Evolutionary conservation across 257 asterid genomes (phyloP), one percentile per base, ranked within the genome.

Genomic region (Gentiana straminea): DNA sequence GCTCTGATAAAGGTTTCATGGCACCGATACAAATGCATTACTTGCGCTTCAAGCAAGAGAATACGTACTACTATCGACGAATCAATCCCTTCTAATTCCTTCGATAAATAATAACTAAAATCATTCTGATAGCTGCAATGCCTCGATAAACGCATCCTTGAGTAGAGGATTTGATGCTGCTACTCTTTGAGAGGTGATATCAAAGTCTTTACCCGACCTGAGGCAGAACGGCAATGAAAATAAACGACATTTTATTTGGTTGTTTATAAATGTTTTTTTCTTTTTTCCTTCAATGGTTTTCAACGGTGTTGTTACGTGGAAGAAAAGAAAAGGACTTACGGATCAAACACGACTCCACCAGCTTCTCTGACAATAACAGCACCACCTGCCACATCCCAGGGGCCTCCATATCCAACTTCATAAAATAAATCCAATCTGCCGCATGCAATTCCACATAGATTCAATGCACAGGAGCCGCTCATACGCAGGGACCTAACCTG

Each of bases 311-410:
- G 24, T 24, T 24, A 9, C 5, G 34, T 7, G 48, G 33, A 5
- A 52, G 13, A 10, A 12, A 49, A 35, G 36, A 33, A 49, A 24
- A 35, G 12, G 15, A 75, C 94, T 89, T 68, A 83, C 89, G 97
- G 94, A 80, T 89, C 92, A 78, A 73, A 89, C 43, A 89, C 60
- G 54, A 58, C 75, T 33, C 97, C 95, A 51, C 95, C 95, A 49
- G 94, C 95, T 77, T 83, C 95, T 52, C 73, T 81, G 51, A 79
- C 81, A 51, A 89, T 85, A 55, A 89, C 73, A 71, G 91, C 95
- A 52, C 95, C 97, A 13, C 86, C 95, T 10, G 97, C 95, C 49
- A 85, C 82, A 68, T 89, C 97, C 95, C 97, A 89, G 35, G 94
- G 94, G 53, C 95, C 95, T 58, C 97, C 97, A 51, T 76, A 89